Percentiles rank a stretch among this genome's conserved stretches.
phyloP scores from a whole-genome alignment of 2,329 filamentous ascomycete species.

The Arthrobotrys megalospora region DNA sequence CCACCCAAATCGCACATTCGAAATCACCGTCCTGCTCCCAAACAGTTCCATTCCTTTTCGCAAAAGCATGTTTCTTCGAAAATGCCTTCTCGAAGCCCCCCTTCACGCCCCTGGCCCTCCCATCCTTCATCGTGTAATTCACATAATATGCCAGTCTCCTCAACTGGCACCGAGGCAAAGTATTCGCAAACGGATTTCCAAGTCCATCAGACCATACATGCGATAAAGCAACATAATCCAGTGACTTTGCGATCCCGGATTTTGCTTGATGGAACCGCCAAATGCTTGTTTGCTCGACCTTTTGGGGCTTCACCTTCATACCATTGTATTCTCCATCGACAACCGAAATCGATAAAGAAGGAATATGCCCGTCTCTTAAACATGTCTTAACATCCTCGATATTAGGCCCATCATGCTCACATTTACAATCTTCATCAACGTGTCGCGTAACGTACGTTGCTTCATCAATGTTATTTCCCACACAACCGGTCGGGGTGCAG shows the following conservation, averaged over 20 bases:
- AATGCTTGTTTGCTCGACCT: conserved; percentile 39
- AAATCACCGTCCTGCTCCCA: conserved; percentile 37
- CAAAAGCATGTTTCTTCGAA: conserved; percentile 30
- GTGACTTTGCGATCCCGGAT: conserved; percentile 44
- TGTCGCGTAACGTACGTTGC: conserved; percentile 54
- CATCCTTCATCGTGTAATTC: conserved; percentile 54
- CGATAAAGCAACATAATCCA: conserved; percentile 62
- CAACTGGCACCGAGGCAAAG: conserved; percentile 60
- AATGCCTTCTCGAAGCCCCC: conserved; percentile 38
- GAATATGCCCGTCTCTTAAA: conserved; percentile 46
- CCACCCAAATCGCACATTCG: conserved; percentile 59
- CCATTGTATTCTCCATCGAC: conserved; percentile 47
- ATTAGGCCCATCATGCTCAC: conserved; percentile 50
- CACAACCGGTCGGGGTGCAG: conserved; percentile 31
- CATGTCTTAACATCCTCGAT: conserved; percentile 57
- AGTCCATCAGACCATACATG: conserved; percentile 63
- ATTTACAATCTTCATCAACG: conserved; percentile 35
- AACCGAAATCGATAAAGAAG: conserved; percentile 43
- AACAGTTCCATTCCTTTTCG: conserved; percentile 36
- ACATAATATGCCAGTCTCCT: conserved; percentile 49
- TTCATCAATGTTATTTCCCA: conserved; percentile 58
- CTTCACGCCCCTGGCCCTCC: conserved; percentile 36
- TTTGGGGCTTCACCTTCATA: conserved; percentile 51
- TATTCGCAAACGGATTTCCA: conserved; percentile 61
- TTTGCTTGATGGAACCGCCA: conserved; percentile 47